Conservation (phyloP, 1,284 basidiomycete genomes). For the Boletellus dicymbophilus region DNA sequence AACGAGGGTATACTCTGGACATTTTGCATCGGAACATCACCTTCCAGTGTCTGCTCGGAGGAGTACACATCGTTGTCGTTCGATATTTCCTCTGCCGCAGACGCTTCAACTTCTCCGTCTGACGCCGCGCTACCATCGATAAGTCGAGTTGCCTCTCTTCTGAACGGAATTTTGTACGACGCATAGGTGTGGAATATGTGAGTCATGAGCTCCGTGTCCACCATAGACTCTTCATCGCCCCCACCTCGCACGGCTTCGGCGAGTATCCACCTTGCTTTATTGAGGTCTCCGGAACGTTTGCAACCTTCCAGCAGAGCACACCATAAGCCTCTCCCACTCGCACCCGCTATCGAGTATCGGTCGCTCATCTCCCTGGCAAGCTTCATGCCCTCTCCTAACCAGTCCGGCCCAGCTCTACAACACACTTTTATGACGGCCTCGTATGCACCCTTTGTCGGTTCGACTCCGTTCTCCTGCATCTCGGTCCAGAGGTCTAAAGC, state of each 20-base stretch:
- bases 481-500: conserved; percentile 94
- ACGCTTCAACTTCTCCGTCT: conserved; percentile 10
- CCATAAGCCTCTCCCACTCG: conserved; percentile 56
- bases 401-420: conserved; percentile 60
- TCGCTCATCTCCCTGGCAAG: conserved; percentile 83
- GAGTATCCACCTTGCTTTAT: conserved; percentile 87
- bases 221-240: conserved; percentile 25
- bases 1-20: conserved; percentile 38
- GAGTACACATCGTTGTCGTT: background rate
- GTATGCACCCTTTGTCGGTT: conserved; percentile 74
- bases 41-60: background rate
- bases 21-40: background rate
- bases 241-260: conserved; percentile 73
- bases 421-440: conserved; percentile 83
- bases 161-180: conserved; percentile 73
- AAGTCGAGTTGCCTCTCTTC: conserved; percentile 45
- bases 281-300: conserved; percentile 84
- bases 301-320: conserved; percentile 87
- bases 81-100: background rate
- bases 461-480: conserved; percentile 66
- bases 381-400: conserved; percentile 77
- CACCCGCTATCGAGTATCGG: conserved; percentile 15
- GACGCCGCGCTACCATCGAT: conserved; percentile 23
- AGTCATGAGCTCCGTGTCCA: conserved; percentile 78
- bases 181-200: conserved; percentile 91